Conservation (phyloP, 2,329 filamentous ascomycete genomes). For the Talaromyces rugulosus region DNA sequence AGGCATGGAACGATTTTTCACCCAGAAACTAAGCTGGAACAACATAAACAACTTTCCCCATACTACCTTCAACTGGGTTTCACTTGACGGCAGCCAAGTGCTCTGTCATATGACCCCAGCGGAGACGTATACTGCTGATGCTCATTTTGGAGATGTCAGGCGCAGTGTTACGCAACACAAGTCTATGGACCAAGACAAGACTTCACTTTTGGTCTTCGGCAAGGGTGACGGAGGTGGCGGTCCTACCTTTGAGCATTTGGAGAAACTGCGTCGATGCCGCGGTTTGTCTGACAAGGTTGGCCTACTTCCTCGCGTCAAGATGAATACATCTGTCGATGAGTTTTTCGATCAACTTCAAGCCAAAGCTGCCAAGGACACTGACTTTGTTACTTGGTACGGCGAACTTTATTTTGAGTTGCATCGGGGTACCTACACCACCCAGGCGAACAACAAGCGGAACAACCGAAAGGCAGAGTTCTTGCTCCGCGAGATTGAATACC, state of each 20-base stretch:
- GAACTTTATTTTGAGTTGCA: conserved; percentile 98
- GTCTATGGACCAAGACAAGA: conserved; percentile 87
- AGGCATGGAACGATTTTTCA: conserved; percentile 96
- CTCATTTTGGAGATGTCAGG: conserved; percentile 90
- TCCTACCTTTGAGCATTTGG: conserved; percentile 87
- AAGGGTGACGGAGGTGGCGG: conserved; percentile 96
- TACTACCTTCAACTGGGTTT: conserved; percentile 98
- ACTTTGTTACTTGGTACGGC: conserved; percentile 93
- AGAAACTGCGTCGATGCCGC: conserved; percentile 89
- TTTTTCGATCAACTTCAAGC: conserved; percentile 85
- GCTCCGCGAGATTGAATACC: conserved; percentile 80
- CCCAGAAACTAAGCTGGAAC: conserved; percentile 99
- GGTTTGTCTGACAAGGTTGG: conserved; percentile 86
- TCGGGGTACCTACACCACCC: conserved; percentile 93
- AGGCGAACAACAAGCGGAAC: conserved; percentile 94
- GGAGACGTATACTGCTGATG: conserved; percentile 92
- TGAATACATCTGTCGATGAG: conserved; percentile 87
- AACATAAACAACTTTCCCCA: conserved; percentile 99
- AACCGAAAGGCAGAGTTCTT: conserved; percentile 83
- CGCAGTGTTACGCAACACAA: conserved; percentile 90
- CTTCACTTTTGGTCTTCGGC: conserved; percentile 87
- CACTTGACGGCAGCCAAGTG: conserved; percentile 91
- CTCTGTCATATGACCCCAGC: conserved; percentile 96
- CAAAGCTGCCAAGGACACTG: conserved; percentile 62
- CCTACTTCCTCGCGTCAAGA: conserved; percentile 76